Evolutionary conservation across 2,329 filamentous ascomycete genomes (phyloP).

Genomic region (Rugonectria rugulosa): DNA sequence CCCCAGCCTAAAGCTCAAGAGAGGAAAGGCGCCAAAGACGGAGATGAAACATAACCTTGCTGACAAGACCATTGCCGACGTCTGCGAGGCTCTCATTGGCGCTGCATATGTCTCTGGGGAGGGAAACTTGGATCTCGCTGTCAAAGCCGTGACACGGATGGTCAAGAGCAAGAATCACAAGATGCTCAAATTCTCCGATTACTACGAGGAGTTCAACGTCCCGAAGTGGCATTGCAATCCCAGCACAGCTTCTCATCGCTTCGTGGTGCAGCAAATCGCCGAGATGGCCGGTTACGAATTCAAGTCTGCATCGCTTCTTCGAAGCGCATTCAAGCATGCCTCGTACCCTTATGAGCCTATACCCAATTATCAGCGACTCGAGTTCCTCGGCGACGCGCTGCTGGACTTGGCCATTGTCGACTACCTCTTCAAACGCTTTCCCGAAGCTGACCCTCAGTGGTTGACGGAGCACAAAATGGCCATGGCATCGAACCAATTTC

Average conservation of each 20-base stretch:
- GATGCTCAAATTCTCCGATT: constrained; percentile 76
- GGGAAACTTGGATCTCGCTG: constrained; percentile 62
- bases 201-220: constrained; percentile 71
- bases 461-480: constrained; percentile 98
- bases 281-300: constrained; percentile 69
- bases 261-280: constrained; percentile 72
- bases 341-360: constrained; percentile 83
- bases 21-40: constrained; percentile 68
- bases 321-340: constrained; percentile 88
- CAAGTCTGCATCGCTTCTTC: constrained; percentile 75
- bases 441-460: constrained; percentile 89
- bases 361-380: constrained; percentile 87
- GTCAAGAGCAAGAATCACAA: constrained; percentile 74
- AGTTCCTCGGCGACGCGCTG: constrained; percentile 90
- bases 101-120: constrained; percentile 71
- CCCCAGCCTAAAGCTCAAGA: constrained; percentile 76
- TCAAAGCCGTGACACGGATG: constrained; percentile 71
- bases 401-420: constrained; percentile 88
- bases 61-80: constrained; percentile 92
- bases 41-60: constrained; percentile 70
- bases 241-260: constrained; percentile 70
- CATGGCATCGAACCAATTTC: constrained; percentile 97
- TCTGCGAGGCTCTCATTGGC: constrained; percentile 93
- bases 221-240: constrained; percentile 74
- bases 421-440: constrained; percentile 79